A percentile compares a stretch with the other conserved stretches of the same genome.
These are phyloP conservation scores for Endoconidiophora polonica DNA, from an alignment of 2,329 filamentous ascomycete species.

Conservation along the genomic window DNA sequence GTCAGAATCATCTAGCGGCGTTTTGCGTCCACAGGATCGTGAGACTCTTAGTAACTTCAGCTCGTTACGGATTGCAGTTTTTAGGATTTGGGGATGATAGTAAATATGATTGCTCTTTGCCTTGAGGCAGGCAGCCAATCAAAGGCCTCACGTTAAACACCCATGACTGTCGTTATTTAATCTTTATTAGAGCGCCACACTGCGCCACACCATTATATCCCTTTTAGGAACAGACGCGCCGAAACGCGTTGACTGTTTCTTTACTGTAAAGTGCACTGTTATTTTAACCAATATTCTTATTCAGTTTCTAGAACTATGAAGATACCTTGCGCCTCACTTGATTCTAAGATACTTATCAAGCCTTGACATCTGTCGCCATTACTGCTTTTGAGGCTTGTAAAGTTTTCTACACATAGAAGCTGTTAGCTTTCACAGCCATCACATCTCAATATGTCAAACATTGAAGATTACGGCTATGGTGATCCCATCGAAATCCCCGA, in stretches of 20 bases:
- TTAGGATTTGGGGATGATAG: not conserved
- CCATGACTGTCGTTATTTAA: not conserved
- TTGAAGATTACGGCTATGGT: conserved; percentile 57
- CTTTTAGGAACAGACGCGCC: conserved; percentile 4
- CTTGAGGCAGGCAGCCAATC: not conserved
- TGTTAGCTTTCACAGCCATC: not conserved
- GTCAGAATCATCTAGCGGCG: not conserved
- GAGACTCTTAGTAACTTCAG: not conserved
- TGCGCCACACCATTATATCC: conserved; percentile 4
- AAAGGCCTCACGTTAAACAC: not conserved
- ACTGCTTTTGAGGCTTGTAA: too few relatives aligned
- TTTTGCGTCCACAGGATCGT: not conserved
- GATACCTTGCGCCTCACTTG: too few relatives aligned
- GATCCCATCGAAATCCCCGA: conserved; percentile 26
- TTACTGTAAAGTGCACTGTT: not conserved
- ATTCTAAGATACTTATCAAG: too few relatives aligned
- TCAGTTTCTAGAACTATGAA: too few relatives aligned
- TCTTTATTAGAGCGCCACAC: too few relatives aligned
- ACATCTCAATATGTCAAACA: conserved; percentile 16
- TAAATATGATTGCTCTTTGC: not conserved
- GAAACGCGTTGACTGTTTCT: conserved; percentile 3
- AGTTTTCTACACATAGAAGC: too few relatives aligned
- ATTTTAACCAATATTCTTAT: not conserved
- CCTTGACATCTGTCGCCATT: too few relatives aligned
- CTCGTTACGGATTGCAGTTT: not conserved